A percentile compares a stretch with the other conserved stretches of the same genome.
phyloP scores from a whole-genome alignment of 352 stramenopile species.

The Globisporangium irregulare region DNA sequence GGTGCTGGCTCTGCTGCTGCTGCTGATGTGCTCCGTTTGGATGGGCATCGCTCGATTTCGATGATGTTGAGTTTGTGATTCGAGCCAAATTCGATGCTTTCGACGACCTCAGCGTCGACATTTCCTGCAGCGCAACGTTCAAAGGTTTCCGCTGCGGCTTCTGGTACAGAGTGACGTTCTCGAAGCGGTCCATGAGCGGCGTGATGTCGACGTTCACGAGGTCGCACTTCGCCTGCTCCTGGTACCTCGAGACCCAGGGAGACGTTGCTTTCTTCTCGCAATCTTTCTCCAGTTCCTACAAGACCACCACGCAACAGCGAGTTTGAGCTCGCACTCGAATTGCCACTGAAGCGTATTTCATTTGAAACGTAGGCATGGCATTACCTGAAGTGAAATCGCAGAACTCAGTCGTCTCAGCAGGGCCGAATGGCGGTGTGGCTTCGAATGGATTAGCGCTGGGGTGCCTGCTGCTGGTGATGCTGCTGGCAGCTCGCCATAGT shows the following conservation, averaged over 20 bases:
- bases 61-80: neutral
- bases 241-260: conserved; percentile 20
- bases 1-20: neutral
- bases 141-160: conserved; percentile 34
- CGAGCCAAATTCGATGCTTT: neutral
- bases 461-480: neutral
- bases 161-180: conserved; percentile 29
- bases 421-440: neutral
- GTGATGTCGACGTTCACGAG: conserved; percentile 30
- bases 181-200: conserved; percentile 34
- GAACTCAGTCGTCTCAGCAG: conserved; percentile 2
- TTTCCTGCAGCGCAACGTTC: conserved; percentile 29
- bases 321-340: neutral
- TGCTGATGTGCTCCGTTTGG: neutral
- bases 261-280: conserved; percentile 12
- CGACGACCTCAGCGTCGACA: conserved; percentile 6
- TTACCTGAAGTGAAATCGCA: conserved; percentile 5
- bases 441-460: neutral
- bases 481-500: neutral
- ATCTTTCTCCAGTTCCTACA: conserved; percentile 2
- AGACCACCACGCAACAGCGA: neutral
- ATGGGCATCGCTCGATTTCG: neutral
- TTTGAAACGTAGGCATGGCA: neutral
- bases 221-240: conserved; percentile 28
- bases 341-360: neutral